Evolutionary conservation across 352 stramenopile species (phyloP), one percentile per base, ranked within the genome.

Genomic region (Globisporangium cederbergense): DNA sequence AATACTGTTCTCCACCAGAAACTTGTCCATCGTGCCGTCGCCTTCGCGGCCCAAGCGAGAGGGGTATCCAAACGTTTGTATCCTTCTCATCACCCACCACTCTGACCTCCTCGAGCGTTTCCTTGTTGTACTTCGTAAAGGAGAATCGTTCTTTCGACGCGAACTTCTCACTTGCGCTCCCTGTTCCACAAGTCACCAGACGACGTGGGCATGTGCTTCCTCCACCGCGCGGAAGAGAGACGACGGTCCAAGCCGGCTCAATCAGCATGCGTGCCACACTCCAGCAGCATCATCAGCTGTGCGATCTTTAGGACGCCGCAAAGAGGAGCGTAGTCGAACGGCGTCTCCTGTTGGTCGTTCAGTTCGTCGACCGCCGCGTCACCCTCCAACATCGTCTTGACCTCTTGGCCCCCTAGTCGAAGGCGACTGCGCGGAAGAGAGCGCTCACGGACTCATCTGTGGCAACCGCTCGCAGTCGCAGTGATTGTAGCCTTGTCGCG

Each of bases 141-240:
- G n/a, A 58, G 20, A 6, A 22, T 7, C 2, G 53, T 43, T 7
- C 9, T 62, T 62, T 20, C 9, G 22, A 36, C 5, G 8, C 47
- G 25, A 10, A 18, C 22, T 54, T 25, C 10, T 4, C 5, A 54
- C 25, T 20, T 22, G 28, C 25, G 47, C 13, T 0, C 47, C 47
- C 14, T 20, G 25, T 22, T 25, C 25, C 47, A 54, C 47, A 13
- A 54, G 22, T 13, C 47, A 54, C 11, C 10, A 10, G 25, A 54
- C 47, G 47, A 54, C 22, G 4, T 54, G 47, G 1, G 30, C 6
- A 13, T 54, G 47, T 9, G 25, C 49, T 9, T 13, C 25, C 14
- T 55, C 10, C n/a, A 55, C 49, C 6, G 49, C 49, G 49, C 49
- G 49, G 49, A 55, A 55, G 49, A 55, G 49, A 10, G 49, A 25